These are phyloP conservation scores for Salix koriyanagi DNA, from an alignment of 345 rosid genomes.

Conservation along the genomic window DNA sequence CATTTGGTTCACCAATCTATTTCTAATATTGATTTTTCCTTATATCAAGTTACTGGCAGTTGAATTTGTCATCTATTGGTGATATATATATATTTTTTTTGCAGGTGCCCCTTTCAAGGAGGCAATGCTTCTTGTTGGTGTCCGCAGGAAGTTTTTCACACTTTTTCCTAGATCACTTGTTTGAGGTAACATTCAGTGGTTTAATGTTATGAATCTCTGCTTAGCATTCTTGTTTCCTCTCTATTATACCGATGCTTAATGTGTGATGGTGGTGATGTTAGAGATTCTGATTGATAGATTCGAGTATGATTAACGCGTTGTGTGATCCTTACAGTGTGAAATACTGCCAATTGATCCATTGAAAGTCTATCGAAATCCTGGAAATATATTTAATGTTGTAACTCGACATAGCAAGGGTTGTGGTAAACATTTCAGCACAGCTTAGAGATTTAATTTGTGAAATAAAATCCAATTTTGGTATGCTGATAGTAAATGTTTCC, in stretches of 20 bases:
- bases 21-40: neutral
- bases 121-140: constrained; percentile 49
- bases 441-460: neutral
- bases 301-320: too few relatives aligned
- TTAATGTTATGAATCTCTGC: neutral
- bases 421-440: neutral
- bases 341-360: neutral
- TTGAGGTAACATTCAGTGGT: constrained; percentile 45
- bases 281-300: neutral
- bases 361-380: neutral
- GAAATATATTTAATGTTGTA: neutral
- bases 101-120: constrained; percentile 53
- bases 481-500: neutral
- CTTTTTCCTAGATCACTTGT: constrained; percentile 65
- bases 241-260: too few relatives aligned
- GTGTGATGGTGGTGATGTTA: neutral
- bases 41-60: neutral
- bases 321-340: neutral
- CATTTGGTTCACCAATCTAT: too few relatives aligned
- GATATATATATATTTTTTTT: neutral
- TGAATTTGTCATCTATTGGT: neutral
- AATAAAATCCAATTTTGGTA: neutral
- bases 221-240: too few relatives aligned
- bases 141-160: constrained; percentile 63
- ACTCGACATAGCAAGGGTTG: neutral